Conservation (phyloP, 129 eudicot species). For the Centella asiatica region DNA sequence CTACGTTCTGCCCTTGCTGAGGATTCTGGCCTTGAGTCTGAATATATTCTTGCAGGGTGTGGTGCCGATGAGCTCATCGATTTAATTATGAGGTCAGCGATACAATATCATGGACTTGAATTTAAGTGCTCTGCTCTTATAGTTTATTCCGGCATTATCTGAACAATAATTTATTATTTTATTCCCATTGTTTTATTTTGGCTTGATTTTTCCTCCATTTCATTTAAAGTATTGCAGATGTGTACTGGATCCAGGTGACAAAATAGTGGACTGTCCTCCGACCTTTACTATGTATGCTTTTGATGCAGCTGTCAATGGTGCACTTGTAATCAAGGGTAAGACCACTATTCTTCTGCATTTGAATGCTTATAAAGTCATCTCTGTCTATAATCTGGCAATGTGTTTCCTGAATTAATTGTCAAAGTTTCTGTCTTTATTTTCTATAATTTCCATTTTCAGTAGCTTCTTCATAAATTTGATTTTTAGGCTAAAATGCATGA, state of each 20-base stretch:
- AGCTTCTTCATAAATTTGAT: background rate
- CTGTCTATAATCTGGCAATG: background rate
- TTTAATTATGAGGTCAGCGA: slow-evolving; percentile 82
- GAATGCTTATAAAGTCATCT: background rate
- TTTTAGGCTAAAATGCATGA: background rate
- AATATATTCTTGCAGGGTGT: slow-evolving; percentile 85
- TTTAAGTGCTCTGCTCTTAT: background rate
- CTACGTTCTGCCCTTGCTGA: slow-evolving; percentile 90
- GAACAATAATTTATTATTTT: background rate
- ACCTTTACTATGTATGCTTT: slow-evolving; percentile 61
- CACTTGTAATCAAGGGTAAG: slow-evolving; percentile 34
- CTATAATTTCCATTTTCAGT: background rate
- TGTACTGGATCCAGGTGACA: slow-evolving; percentile 58
- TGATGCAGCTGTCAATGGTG: slow-evolving; percentile 58
- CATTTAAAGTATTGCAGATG: slow-evolving; percentile 23
- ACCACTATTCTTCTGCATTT: background rate
- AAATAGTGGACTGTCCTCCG: slow-evolving; percentile 62
- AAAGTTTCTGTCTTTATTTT: too few relatives aligned
- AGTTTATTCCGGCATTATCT: background rate
- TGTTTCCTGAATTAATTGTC: background rate
- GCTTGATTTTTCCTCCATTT: background rate
- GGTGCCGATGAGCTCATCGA: slow-evolving; percentile 99
- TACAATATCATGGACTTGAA: slow-evolving; percentile 1
- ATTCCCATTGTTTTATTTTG: background rate
- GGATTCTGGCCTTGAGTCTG: slow-evolving; percentile 90